These are phyloP conservation scores for Litchi chinensis DNA, from an alignment of 345 rosid species.

Conservation along the genomic window DNA sequence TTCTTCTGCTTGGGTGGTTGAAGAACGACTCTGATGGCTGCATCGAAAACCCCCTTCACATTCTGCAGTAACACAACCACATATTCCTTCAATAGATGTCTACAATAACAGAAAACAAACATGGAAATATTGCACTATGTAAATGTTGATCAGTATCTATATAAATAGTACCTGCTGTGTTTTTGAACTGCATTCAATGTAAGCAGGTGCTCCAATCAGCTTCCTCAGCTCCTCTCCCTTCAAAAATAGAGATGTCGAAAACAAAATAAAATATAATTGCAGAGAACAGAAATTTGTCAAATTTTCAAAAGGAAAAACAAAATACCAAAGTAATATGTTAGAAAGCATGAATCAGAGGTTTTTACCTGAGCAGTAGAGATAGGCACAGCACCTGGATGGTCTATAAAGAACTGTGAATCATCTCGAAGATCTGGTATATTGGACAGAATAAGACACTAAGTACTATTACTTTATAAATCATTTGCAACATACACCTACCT, in stretches of 20 bases:
- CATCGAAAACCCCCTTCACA: constrained; percentile 90
- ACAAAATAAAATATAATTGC: not conserved
- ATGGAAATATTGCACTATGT: not conserved
- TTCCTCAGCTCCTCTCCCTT: constrained; percentile 94
- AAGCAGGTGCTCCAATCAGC: constrained; percentile 74
- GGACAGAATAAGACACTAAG: constrained; percentile 26
- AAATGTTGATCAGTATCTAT: no score
- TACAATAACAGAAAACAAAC: not conserved
- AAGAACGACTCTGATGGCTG: constrained; percentile 90
- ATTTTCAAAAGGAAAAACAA: not conserved
- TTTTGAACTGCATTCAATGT: constrained; percentile 94
- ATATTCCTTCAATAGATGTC: constrained; percentile 8
- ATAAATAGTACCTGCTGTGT: constrained; percentile 76
- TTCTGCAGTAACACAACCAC: constrained; percentile 51
- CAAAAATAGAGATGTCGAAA: not conserved
- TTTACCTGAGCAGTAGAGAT: constrained; percentile 72
- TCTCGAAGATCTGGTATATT: constrained; percentile 79
- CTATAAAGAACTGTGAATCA: constrained; percentile 81
- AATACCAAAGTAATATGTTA: not conserved
- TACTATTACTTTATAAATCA: constrained; percentile 6
- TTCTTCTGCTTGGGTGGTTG: constrained; percentile 93
- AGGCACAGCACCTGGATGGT: constrained; percentile 95
- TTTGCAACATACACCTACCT: not conserved
- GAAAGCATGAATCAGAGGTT: constrained; percentile 4
- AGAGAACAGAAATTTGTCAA: not conserved